Evolutionary conservation across 2,329 filamentous ascomycete genomes (phyloP).

Genomic region (Mycosphaerella arachidis): DNA sequence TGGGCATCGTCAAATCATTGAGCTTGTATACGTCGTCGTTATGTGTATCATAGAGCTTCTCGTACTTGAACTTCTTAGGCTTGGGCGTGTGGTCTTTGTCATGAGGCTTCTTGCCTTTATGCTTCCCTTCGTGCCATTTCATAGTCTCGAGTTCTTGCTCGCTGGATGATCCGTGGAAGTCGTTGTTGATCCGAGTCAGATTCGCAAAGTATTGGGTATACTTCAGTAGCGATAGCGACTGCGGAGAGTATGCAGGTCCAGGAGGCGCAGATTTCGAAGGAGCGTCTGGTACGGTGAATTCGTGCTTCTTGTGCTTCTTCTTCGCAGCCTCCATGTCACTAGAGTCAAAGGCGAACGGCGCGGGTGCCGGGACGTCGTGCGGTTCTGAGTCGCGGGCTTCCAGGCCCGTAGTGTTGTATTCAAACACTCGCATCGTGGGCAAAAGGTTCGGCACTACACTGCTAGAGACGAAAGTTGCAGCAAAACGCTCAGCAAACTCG

Average conservation of each 20-base stretch:
- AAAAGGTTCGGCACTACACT: slow-evolving; percentile 93
- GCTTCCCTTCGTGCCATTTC: slow-evolving; percentile 62
- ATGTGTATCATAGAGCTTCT: slow-evolving; percentile 83
- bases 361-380: slow-evolving; percentile 15
- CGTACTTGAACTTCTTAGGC: slow-evolving; percentile 63
- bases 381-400: slow-evolving; percentile 38
- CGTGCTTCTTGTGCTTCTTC: slow-evolving; percentile 49
- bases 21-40: slow-evolving; percentile 71
- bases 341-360: slow-evolving; percentile 11
- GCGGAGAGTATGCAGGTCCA: slow-evolving; percentile 84
- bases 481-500: slow-evolving; percentile 77
- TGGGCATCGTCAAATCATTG: slow-evolving; percentile 78
- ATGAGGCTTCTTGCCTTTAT: slow-evolving; percentile 54
- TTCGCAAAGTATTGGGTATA: slow-evolving; percentile 94
- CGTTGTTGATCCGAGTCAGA: slow-evolving; percentile 81
- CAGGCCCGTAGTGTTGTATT: slow-evolving; percentile 85
- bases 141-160: slow-evolving; percentile 30
- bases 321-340: slow-evolving; percentile 39
- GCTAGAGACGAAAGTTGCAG: slow-evolving; percentile 72
- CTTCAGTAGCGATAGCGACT: slow-evolving; percentile 70
- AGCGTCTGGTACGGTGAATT: slow-evolving; percentile 57
- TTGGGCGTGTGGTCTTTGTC: slow-evolving; percentile 49
- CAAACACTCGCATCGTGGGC: slow-evolving; percentile 72
- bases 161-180: slow-evolving; percentile 40
- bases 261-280: slow-evolving; percentile 70